phyloP scores from a whole-genome alignment of 495 filamentous ascomycete species.

The Tricharina praecox region DNA sequence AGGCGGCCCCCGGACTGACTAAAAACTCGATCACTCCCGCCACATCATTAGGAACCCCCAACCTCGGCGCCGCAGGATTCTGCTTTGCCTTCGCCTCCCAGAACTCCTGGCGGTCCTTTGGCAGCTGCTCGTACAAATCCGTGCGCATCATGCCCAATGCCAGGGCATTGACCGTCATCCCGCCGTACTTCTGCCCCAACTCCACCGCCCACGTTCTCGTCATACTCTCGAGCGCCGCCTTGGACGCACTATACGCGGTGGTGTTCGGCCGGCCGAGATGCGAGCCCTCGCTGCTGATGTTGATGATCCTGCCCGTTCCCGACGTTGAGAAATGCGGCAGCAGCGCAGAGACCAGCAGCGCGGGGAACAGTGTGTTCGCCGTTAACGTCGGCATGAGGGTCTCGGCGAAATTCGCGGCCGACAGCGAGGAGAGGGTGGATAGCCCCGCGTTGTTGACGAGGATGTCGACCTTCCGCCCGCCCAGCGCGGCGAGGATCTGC shows the following conservation, averaged over 20 bases:
- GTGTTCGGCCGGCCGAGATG: constrained; percentile 51
- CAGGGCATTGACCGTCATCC: constrained; percentile 64
- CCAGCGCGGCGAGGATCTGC: constrained; percentile 29
- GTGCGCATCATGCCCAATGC: constrained; percentile 77
- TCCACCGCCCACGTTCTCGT: constrained; percentile 77
- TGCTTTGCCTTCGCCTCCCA: constrained; percentile 6
- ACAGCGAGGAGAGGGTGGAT: constrained; percentile 40
- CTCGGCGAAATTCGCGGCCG: constrained; percentile 37
- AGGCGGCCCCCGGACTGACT: background rate
- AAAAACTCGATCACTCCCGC: constrained; percentile 5
- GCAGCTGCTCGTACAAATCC: constrained; percentile 47
- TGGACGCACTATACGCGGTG: constrained; percentile 71
- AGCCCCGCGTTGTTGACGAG: constrained; percentile 79
- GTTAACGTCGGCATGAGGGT: constrained; percentile 55
- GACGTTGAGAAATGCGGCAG: constrained; percentile 52
- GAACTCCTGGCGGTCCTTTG: constrained; percentile 26
- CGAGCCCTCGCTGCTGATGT: constrained; percentile 56
- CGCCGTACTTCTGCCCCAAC: constrained; percentile 40
- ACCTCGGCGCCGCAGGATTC: background rate
- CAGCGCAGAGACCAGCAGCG: constrained; percentile 60
- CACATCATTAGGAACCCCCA: constrained; percentile 2
- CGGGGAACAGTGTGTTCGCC: constrained; percentile 69
- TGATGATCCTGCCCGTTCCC: constrained; percentile 64
- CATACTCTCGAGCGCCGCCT: constrained; percentile 79
- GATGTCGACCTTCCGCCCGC: constrained; percentile 53